Evolutionary conservation across 768 basidiomycete species (phyloP).

Genomic region (Boletus barrowsii): DNA sequence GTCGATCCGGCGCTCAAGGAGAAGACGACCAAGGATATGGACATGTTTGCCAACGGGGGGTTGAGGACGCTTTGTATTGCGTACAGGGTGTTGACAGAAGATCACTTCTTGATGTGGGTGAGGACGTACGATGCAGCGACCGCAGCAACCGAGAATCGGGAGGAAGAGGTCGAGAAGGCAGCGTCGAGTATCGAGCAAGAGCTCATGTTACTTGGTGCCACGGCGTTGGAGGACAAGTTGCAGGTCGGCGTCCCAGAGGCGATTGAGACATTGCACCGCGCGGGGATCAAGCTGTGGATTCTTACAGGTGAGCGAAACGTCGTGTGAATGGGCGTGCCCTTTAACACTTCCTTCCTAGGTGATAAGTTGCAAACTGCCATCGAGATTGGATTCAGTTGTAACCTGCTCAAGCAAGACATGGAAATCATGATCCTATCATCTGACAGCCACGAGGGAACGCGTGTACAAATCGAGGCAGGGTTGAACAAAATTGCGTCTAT

Average conservation of each 20-base stretch:
- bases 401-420: conserved; percentile 90
- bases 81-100: conserved; percentile 72
- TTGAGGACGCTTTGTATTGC: conserved; percentile 90
- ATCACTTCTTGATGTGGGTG: conserved; percentile 83
- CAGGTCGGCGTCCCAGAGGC: conserved; percentile 97
- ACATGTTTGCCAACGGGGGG: conserved; percentile 89
- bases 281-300: conserved; percentile 98
- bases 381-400: conserved; percentile 95
- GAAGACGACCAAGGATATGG: conserved; percentile 83
- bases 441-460: conserved; percentile 68
- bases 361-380: conserved; percentile 99
- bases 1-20: conserved; percentile 75
- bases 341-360: conserved; percentile 40
- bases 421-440: conserved; percentile 97
- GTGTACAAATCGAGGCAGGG: conserved; percentile 86
- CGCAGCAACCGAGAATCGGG: conserved; percentile 71
- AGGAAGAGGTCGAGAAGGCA: conserved; percentile 89
- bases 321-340: not conserved
- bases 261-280: conserved; percentile 85
- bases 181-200: conserved; percentile 81
- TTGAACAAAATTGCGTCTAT: conserved; percentile 92
- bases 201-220: conserved; percentile 85
- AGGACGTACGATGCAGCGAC: conserved; percentile 80
- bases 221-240: conserved; percentile 94
- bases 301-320: conserved; percentile 63